Evolutionary conservation across 169 alveolate species (phyloP).

Genomic region (Toxoplasma gondii): DNA sequence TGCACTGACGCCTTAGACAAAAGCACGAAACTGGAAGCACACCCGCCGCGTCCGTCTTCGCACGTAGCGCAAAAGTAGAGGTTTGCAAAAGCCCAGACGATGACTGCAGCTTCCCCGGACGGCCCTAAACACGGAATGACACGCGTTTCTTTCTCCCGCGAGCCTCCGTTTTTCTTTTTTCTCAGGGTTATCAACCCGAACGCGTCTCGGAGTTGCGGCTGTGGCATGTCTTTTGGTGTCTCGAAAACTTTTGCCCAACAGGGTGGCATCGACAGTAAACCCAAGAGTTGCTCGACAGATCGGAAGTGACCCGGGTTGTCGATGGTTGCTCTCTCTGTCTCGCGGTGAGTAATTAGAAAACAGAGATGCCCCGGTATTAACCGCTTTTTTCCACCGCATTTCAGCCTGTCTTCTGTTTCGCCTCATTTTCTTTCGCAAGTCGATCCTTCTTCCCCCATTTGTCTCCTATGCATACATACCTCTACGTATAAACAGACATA

Average conservation of each 20-base stretch:
- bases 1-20: neutral
- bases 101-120: neutral
- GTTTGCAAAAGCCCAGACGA: neutral
- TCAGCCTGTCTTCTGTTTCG: neutral
- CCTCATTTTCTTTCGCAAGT: neutral
- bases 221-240: slow-evolving; percentile 68
- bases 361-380: neutral
- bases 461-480: neutral
- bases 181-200: slow-evolving; percentile 57
- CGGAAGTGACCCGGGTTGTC: neutral
- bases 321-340: neutral
- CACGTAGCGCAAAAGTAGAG: neutral
- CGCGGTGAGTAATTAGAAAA: neutral
- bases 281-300: neutral
- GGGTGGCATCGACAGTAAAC: slow-evolving; percentile 28
- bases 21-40: neutral
- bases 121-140: neutral
- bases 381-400: neutral
- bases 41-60: neutral
- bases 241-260: slow-evolving; percentile 17
- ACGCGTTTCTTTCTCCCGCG: neutral
- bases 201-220: slow-evolving; percentile 60
- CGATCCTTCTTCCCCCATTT: neutral
- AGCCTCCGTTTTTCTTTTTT: neutral
- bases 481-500: neutral